Base-by-base conservation (phyloP, 495 filamentous ascomycete species). In the Penicilliopsis zonata region DNA sequence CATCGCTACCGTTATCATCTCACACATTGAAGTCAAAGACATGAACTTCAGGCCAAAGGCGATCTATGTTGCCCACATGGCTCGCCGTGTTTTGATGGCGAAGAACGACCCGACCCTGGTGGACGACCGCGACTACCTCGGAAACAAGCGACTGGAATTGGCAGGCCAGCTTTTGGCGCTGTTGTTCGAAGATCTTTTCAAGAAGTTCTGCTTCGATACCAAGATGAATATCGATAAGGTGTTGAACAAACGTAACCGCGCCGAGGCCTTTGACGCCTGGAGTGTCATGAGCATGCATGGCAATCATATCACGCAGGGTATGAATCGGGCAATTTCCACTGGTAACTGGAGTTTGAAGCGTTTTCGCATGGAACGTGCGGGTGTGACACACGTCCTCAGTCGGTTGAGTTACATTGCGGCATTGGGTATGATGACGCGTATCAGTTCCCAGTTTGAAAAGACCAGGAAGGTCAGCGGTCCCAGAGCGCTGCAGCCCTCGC, bases 401-500 rank as follows among this genome's bases (percentile, higher is more conserved):
- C 75, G 90, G 26, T 62, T 96, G 28, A 95, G 86, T 53, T 99
- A 94, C 48, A 94, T 96, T 59, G 83, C 81, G 43, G 92, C 92
- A 8, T 70, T 99, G n/a, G 92, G 92, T 35, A 96, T 96, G 92
- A 96, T 99, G 92, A 96, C 92, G 8, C 76, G 90, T 44, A 96
- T 96, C 43, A 87, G 77, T 60, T 92, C 82, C 71, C 90, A 96
- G 61, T 96, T 99, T 50, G 90, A 96, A 50, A 96, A 96, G 67
- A 94, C 88, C 2, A 63, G 90, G 42, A 99, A 99, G 53, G 83
- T 99, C 41, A 81, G 75, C 48, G 92, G 92, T 34, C 90, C 90
- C 44, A 77, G 90, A 66, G 90, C 92, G 7, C 65, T 99, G 10
- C 90, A 99, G 50, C 84, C 90, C 7, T 96, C 92, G 0, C 86